Evolutionary conservation across 441 rosid species (phyloP), one percentile per base, ranked within the genome.

Genomic region (Gossypium trilobum): DNA sequence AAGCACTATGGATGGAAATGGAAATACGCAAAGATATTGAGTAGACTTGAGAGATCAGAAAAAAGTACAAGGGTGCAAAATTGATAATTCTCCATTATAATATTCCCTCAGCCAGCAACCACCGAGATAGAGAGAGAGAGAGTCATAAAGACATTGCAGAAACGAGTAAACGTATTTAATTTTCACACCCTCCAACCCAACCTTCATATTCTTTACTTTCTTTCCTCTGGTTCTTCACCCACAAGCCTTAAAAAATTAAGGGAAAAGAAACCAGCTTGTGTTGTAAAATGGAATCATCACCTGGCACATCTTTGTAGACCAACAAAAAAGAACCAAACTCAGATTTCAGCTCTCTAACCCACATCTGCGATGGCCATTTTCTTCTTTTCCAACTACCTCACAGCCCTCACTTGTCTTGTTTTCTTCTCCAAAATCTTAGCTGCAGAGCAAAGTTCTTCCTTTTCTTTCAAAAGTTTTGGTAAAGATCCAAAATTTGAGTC

Each of bases 111-210:
- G 86, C 78, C 79, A 74, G 85, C 84, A 78, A 29, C 81, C 78
- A 82, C 82, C 58, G 25, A 72, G 72, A 31, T 80, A 17, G 20
- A 52, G 57, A 20, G 36, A 72, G 66, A 31, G 82, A 70, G 83
- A 27, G 73, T 74, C 66, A 13, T 60, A 75, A 16, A 44, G 74
- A n/a, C 54, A 54, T 57, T 67, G 84, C 82, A 77, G 78, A 77
- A 73, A 59, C 77, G 75, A 85, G 88, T 73, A 20, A 81, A 85
- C 81, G 87, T 80, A 85, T 85, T 90, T 86, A 86, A 87, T 87
- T 86, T 85, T 82, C 89, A 68, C 90, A 80, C 70, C 86, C 81
- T 29, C 91, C 87, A 44, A 78, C 72, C 78, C 70, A 25, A 50
- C 14, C 48, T 44, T 58, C 71, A n/a, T 46, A 23, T 73, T 78